Base-by-base conservation (phyloP, 768 basidiomycete species). In the Dentipellis fragilis region DNA sequence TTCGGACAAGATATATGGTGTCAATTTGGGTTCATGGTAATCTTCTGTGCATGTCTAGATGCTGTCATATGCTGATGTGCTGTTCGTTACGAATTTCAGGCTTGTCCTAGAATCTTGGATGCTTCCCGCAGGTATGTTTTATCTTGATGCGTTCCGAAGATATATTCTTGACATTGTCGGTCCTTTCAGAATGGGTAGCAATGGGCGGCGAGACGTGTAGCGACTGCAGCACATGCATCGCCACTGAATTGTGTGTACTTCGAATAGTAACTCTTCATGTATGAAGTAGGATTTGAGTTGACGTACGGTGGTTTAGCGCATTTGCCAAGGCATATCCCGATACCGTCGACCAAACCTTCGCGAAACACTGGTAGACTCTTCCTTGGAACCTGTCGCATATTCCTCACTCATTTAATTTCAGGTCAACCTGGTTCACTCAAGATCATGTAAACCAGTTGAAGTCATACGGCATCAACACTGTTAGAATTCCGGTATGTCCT, bases 91-190 rank as follows among this genome's bases (percentile, higher is more conserved):
- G 29, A 29, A 29, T 3, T 56, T 10, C 54, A 89, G 88, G 88
- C 74, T 90, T 51, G 67, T 90, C 0, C 66, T 88, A 5, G 88
- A 90, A 63, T 62, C 86, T n/a, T 90, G 88, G 88, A 90, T 90
- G 87, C 73, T 88, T 42, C 87, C 86, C 9, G 70, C 74, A 66
- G 84, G 83, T 83, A 57, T 4, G 11, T 19, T 19, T 22, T 4
- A 14, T 19, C n/a, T 16, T 17, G 35, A 12, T 4, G 52, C 37
- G 42, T 10, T 19, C 22, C 40, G 6, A 11, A 2, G 19, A 7
- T 49, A 10, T 29, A 17, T 4, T 6, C 40, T 42, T 19, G 14
- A 6, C 29, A 29, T 29, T 29, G 29, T 29, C 14, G 40, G 40
- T 16, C 40, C 2, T 5, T 21, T 23, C 60, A 84, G 88, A 77